Percentiles rank a stretch among this genome's conserved stretches.
Conservation (phyloP, 306 rosid genomes). For the Calophaca sinica region DNA sequence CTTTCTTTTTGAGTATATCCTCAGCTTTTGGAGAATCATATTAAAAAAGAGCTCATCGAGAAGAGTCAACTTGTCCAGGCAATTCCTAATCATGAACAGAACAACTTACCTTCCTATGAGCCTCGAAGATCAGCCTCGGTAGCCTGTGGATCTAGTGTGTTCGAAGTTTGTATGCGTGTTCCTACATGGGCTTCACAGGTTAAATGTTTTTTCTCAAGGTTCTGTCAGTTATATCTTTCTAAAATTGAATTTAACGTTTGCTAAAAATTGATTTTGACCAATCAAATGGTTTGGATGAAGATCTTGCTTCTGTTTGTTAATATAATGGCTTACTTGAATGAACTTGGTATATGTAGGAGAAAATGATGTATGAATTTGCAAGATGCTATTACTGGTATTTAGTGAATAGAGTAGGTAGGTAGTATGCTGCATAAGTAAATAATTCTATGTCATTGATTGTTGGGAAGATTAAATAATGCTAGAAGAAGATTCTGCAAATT, state of each 20-base stretch:
- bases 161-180: slow-evolving; percentile 85
- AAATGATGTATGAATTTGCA: background rate
- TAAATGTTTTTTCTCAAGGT: slow-evolving; percentile 36
- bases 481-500: background rate
- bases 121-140: slow-evolving; percentile 88
- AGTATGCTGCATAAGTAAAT: slow-evolving; percentile 5
- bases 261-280: slow-evolving; percentile 22
- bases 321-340: slow-evolving; percentile 7
- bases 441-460: slow-evolving; percentile 6
- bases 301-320: slow-evolving; percentile 29
- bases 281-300: slow-evolving; percentile 34
- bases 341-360: slow-evolving; percentile 9
- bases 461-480: background rate
- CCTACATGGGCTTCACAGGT: slow-evolving; percentile 98
- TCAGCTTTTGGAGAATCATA: slow-evolving; percentile 90
- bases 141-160: slow-evolving; percentile 94
- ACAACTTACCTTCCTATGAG: slow-evolving; percentile 58
- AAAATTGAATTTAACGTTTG: background rate
- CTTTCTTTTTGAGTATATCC: slow-evolving; percentile 22
- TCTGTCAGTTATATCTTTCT: slow-evolving; percentile 33
- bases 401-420: slow-evolving; percentile 24
- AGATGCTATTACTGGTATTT: background rate
- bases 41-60: slow-evolving; percentile 87
- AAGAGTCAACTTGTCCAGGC: slow-evolving; percentile 73
- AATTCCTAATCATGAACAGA: slow-evolving; percentile 55